A percentile compares a stretch with the other conserved stretches of the same genome.
These are phyloP conservation scores for Colletotrichum limetticola DNA, from an alignment of 2,329 filamentous ascomycete genomes.

Conservation along the genomic window DNA sequence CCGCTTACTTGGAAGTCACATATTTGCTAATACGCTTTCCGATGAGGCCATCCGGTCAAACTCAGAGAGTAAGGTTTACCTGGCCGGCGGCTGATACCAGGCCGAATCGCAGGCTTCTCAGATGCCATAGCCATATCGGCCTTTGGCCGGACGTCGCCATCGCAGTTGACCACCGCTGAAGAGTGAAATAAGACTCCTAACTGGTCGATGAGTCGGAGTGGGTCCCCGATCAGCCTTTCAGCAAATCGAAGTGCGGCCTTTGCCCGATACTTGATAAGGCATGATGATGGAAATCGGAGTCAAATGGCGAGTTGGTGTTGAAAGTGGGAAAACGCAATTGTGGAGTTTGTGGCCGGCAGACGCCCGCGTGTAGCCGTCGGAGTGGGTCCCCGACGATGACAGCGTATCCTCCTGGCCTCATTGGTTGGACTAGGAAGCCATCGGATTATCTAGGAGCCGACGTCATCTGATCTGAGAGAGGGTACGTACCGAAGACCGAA, in stretches of 20 bases:
- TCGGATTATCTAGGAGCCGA: slow-evolving; percentile 14
- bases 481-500: not conserved
- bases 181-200: slow-evolving; percentile 1
- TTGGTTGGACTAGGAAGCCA: fast-evolving
- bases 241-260: not conserved
- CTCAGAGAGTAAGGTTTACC: not conserved
- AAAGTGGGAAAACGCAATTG: not conserved
- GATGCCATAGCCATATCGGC: slow-evolving; percentile 6
- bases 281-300: not conserved
- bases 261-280: slow-evolving; percentile 27
- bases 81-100: not conserved
- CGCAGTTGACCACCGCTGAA: not conserved
- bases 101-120: not conserved
- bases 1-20: not conserved
- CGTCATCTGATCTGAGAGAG: not conserved
- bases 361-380: slow-evolving; percentile 16
- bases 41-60: not conserved
- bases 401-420: not conserved
- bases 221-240: slow-evolving; percentile 25
- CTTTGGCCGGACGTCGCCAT: slow-evolving; percentile 12
- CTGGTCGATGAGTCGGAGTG: slow-evolving; percentile 9
- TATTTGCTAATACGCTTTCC: not conserved
- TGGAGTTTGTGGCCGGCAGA: not conserved
- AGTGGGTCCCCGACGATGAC: slow-evolving; percentile 26
- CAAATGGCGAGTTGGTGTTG: slow-evolving; percentile 10